A percentile compares a stretch with the other conserved stretches of the same genome.
These are phyloP conservation scores for Colletotrichum sp. DNA, from an alignment of 2,329 filamentous ascomycete genomes.

Conservation along the genomic window DNA sequence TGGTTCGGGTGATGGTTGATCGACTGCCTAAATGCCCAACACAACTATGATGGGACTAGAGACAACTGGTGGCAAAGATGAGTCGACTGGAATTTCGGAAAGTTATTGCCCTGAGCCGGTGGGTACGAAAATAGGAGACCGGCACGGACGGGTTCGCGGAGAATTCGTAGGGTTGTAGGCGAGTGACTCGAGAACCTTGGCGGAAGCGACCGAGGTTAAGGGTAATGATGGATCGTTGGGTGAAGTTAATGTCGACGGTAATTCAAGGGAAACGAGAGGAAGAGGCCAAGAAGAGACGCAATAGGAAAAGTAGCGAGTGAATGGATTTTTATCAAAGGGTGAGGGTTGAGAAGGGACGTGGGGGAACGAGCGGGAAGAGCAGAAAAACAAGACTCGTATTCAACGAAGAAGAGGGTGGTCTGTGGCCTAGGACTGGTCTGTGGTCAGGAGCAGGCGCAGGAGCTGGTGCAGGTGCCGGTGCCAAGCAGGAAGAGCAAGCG, in stretches of 20 bases:
- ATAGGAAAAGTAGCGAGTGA: constrained; percentile 7
- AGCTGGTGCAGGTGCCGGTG: neutral
- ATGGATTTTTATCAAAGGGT: constrained; percentile 8
- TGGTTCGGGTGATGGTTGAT: neutral
- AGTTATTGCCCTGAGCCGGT: constrained; percentile 3
- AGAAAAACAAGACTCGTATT: constrained; percentile 21
- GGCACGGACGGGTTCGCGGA: neutral
- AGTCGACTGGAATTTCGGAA: constrained; percentile 12
- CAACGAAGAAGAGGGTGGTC: neutral
- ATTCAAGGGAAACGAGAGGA: neutral
- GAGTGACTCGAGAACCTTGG: neutral
- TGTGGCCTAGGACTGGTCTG: neutral
- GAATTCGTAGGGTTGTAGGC: neutral
- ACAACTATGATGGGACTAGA: neutral
- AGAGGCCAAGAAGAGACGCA: neutral
- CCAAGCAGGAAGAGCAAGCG: neutral
- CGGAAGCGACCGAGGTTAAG: neutral
- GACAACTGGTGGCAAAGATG: neutral
- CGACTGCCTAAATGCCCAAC: neutral
- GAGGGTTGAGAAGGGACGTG: neutral
- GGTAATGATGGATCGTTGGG: neutral
- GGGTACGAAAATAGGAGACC: constrained; percentile 10
- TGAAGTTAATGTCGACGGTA: neutral
- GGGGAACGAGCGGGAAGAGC: constrained; percentile 8
- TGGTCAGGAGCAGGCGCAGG: neutral